phyloP scores from a whole-genome alignment of 2,329 filamentous ascomycete genomes.

The Xylaria sp. region DNA sequence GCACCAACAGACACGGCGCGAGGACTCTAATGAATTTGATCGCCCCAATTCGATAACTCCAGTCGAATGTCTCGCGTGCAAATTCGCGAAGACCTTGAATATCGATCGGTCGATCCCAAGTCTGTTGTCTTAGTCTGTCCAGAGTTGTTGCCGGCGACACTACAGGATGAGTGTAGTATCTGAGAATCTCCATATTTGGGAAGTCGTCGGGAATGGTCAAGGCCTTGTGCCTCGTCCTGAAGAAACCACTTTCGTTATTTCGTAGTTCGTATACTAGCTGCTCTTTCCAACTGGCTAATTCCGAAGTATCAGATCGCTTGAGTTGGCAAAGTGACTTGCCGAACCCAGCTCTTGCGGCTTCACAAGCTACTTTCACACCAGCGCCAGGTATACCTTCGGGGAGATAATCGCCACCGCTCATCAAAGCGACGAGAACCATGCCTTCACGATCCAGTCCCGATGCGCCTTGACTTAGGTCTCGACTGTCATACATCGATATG shows the following conservation, averaged over 20 bases:
- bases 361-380: slow-evolving; percentile 85
- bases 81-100: slow-evolving; percentile 73
- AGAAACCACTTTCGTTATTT: slow-evolving; percentile 83
- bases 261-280: slow-evolving; percentile 75
- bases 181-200: slow-evolving; percentile 76
- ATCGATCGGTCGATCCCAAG: slow-evolving; percentile 69
- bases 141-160: slow-evolving; percentile 70
- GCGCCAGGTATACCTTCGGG: slow-evolving; percentile 87
- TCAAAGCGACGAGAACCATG: slow-evolving; percentile 91
- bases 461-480: slow-evolving; percentile 53
- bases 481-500: slow-evolving; percentile 77
- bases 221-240: slow-evolving; percentile 75
- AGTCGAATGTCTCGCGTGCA: slow-evolving; percentile 80
- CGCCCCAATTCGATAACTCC: slow-evolving; percentile 78
- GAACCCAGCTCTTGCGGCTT: slow-evolving; percentile 88
- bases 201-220: slow-evolving; percentile 80
- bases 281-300: slow-evolving; percentile 72
- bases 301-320: slow-evolving; percentile 61
- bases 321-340: slow-evolving; percentile 75
- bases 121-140: slow-evolving; percentile 57
- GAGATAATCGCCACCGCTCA: slow-evolving; percentile 95
- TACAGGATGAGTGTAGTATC: slow-evolving; percentile 86
- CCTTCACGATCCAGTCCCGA: slow-evolving; percentile 78
- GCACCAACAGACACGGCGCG: slow-evolving; percentile 74
- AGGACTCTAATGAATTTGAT: slow-evolving; percentile 83